Evolutionary conservation across 345 rosid genomes (phyloP), one percentile per base, ranked within the genome.

Genomic region (Sonneratia caseolaris): DNA sequence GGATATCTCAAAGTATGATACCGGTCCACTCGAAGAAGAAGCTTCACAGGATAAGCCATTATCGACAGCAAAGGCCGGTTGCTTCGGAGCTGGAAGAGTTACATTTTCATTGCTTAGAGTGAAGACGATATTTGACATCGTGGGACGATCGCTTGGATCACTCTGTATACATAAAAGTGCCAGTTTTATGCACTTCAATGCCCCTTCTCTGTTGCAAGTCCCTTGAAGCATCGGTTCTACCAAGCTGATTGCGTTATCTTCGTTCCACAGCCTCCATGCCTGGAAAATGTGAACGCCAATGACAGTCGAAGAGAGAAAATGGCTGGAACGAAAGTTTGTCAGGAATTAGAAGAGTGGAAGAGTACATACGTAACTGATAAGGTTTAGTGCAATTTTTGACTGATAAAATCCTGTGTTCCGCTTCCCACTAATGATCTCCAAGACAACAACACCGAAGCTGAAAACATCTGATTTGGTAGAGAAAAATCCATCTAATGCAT

Each of bases 161-260:
- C 84, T 86, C 76, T 88, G 89, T 21, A 86, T 84, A 57, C 91
- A 89, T 32, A 87, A 53, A 12, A 90, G 82, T 62, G 87, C 92
- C 1, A 88, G 72, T 1, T 71, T 83, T 72, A 86, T 45, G 76
- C 88, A 88, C 77, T 83, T 85, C 57, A 72, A n/a, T 3, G 73
- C 75, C 43, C 83, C 82, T 5, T 73, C 47, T 4, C 68, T n/a
- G 9, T 80, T 22, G 51, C 68, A 81, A 0, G 79, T 75, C 40
- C 72, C 74, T 10, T 70, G 16, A 22, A 86, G 37, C 38, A 70
- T 79, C 62, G 66, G 75, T 59, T 86, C 93, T n/a, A 82, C 64
- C 67, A 88, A 66, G 68, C 81, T 82, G 68, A 73, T 6, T 5
- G 76, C 78, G 65, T 67, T 85, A 59, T 64, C 84, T 68, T 77